A percentile compares a stretch with the other conserved stretches of the same genome.
Evolutionary conservation across 139 green algal species (phyloP).

Genomic region (Dunaliella primolecta): DNA sequence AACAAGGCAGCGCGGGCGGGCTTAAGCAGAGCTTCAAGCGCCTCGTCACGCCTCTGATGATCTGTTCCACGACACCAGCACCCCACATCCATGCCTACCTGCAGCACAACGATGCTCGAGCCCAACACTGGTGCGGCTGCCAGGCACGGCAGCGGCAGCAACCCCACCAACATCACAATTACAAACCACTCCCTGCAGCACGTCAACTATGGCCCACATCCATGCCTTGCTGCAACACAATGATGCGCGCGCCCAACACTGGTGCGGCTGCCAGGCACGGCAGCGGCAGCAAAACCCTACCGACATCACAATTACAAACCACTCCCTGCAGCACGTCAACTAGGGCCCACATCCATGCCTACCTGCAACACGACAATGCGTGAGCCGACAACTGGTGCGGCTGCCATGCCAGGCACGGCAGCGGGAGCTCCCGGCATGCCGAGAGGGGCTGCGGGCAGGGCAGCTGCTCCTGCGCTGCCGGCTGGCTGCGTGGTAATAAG

Average conservation of each 20-base stretch:
- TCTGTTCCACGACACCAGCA: no score
- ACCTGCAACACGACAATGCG: slow-evolving; percentile 18
- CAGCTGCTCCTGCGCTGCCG: not conserved
- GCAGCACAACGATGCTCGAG: slow-evolving; percentile 63
- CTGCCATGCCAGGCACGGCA: not conserved
- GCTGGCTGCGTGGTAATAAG: not conserved
- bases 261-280: not conserved
- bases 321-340: no score
- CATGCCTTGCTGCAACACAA: slow-evolving; percentile 52
- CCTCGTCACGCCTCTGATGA: no score
- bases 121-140: slow-evolving; percentile 10
- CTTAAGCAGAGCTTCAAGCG: no score
- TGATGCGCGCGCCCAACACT: slow-evolving; percentile 46
- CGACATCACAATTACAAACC: no score
- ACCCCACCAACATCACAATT: no score
- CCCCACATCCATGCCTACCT: not conserved
- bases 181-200: no score
- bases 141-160: not conserved
- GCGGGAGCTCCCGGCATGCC: not conserved
- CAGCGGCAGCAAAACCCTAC: no score
- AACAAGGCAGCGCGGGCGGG: no score
- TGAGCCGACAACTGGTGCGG: not conserved
- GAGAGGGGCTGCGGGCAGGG: not conserved
- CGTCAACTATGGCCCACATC: not conserved
- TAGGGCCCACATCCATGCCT: not conserved